Conservation (phyloP, 2,329 filamentous ascomycete species). For the Tolypocladium paradoxum region DNA sequence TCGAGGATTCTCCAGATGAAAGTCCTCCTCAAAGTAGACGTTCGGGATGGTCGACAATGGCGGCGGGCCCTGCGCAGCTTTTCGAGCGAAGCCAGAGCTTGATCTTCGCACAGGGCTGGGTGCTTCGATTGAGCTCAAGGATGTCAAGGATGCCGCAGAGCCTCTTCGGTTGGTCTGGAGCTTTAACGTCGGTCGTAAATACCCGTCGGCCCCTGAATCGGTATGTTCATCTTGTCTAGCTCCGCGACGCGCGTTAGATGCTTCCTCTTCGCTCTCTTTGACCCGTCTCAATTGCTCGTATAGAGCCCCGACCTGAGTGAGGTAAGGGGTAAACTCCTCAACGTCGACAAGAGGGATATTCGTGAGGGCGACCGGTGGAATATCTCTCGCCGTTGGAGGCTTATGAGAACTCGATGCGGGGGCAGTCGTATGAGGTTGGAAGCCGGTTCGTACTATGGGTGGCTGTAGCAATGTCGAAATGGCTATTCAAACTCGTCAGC, state of each 20-base stretch:
- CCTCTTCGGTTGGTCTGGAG: constrained; percentile 18
- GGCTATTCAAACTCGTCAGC: constrained; percentile 34
- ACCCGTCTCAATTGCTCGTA: constrained; percentile 83
- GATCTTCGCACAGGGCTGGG: constrained; percentile 31
- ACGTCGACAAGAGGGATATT: constrained; percentile 76
- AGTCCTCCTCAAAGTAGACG: constrained; percentile 92
- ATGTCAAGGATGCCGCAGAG: constrained; percentile 34
- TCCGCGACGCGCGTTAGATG: constrained; percentile 28
- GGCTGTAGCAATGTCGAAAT: constrained; percentile 91
- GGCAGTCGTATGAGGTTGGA: constrained; percentile 66
- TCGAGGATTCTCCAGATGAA: constrained; percentile 88
- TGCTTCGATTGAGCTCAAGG: constrained; percentile 38
- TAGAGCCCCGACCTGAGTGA: constrained; percentile 73
- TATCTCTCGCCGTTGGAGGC: constrained; percentile 76
- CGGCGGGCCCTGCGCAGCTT: constrained; percentile 60
- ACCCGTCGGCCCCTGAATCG: constrained; percentile 30
- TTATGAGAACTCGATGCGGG: constrained; percentile 63
- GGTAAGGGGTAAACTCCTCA: constrained; percentile 72
- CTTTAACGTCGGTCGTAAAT: constrained; percentile 31
- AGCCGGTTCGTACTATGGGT: constrained; percentile 78
- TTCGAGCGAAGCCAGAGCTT: constrained; percentile 40
- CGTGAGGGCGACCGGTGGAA: constrained; percentile 83
- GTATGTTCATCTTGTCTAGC: constrained; percentile 31
- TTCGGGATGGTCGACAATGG: constrained; percentile 84
- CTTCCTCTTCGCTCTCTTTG: constrained; percentile 65